Conservation (phyloP, 495 filamentous ascomycete species). For the Xanthoparmelia taractica region DNA sequence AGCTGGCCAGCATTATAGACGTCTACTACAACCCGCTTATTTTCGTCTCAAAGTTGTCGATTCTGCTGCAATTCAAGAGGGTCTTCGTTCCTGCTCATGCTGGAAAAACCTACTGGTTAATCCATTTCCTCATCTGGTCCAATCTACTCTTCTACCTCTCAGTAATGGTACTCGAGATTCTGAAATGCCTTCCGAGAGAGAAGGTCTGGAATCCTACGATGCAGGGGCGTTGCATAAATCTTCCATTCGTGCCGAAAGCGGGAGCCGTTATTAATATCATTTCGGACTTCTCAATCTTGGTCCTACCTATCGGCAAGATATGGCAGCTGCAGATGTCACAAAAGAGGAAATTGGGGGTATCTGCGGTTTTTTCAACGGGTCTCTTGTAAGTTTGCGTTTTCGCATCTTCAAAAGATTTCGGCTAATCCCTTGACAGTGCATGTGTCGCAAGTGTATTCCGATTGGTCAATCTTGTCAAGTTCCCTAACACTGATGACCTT, state of each 20-base stretch:
- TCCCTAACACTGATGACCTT: constrained; percentile 1
- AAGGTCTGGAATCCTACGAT: constrained; percentile 12
- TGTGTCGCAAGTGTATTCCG: constrained; percentile 18
- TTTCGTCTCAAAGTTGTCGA: constrained; percentile 14
- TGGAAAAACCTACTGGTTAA: constrained; percentile 5
- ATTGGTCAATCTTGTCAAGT: not conserved
- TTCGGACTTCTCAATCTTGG: constrained; percentile 29
- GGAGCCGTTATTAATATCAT: constrained; percentile 28
- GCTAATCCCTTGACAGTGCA: constrained; percentile 6
- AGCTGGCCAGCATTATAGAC: not conserved
- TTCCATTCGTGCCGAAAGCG: constrained; percentile 21
- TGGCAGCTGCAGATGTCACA: constrained; percentile 28
- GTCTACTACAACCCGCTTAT: constrained; percentile 9
- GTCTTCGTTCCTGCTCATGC: constrained; percentile 10
- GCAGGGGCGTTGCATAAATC: constrained; percentile 29
- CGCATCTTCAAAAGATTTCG: not conserved
- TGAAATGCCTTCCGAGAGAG: constrained; percentile 15
- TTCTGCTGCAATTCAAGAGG: constrained; percentile 11
- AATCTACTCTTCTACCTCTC: constrained; percentile 18
- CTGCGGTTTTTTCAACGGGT: constrained; percentile 31
- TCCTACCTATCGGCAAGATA: constrained; percentile 29
- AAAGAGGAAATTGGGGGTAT: constrained; percentile 31
- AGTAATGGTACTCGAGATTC: constrained; percentile 3
- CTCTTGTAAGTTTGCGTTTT: constrained; percentile 23
- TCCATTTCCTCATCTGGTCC: constrained; percentile 20